These are phyloP conservation scores for Auricularia cornea DNA, from an alignment of 768 basidiomycete species.

Conservation along the genomic window DNA sequence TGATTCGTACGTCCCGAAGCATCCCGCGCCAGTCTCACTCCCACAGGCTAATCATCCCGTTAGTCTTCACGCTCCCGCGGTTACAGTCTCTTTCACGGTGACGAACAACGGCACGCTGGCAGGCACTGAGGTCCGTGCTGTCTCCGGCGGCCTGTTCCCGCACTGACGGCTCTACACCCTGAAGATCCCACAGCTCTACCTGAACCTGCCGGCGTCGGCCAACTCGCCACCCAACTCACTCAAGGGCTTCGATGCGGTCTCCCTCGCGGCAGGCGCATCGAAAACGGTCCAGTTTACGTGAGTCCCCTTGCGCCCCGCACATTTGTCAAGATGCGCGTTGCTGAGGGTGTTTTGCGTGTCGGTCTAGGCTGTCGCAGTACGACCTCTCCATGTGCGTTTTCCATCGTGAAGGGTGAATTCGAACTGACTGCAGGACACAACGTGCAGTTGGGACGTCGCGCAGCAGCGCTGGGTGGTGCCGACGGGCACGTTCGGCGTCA, in stretches of 20 bases:
- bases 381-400: slow-evolving; percentile 41
- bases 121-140: slow-evolving; percentile 33
- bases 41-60: not conserved
- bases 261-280: slow-evolving; percentile 30
- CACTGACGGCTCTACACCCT: not conserved
- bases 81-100: slow-evolving; percentile 45
- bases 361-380: slow-evolving; percentile 33
- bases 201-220: slow-evolving; percentile 40
- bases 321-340: not conserved
- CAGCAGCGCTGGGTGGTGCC: slow-evolving; percentile 48
- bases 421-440: not conserved
- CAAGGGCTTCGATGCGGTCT: slow-evolving; percentile 48
- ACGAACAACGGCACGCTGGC: slow-evolving; percentile 45
- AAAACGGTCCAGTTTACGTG: slow-evolving; percentile 35
- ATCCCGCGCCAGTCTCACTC: not conserved
- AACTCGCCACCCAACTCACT: slow-evolving; percentile 41
- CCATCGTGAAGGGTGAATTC: slow-evolving; percentile 5
- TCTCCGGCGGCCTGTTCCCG: not conserved
- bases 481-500: slow-evolving; percentile 35
- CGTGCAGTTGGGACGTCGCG: slow-evolving; percentile 22
- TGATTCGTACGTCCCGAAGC: slow-evolving; percentile 31
- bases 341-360: not conserved
- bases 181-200: slow-evolving; percentile 50
- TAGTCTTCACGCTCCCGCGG: slow-evolving; percentile 44
- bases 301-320: not conserved